Percentiles rank a stretch among this genome's conserved stretches.
Conservation (phyloP, 2,329 filamentous ascomycete genomes). For the Penicillium fuscoglaucum region DNA sequence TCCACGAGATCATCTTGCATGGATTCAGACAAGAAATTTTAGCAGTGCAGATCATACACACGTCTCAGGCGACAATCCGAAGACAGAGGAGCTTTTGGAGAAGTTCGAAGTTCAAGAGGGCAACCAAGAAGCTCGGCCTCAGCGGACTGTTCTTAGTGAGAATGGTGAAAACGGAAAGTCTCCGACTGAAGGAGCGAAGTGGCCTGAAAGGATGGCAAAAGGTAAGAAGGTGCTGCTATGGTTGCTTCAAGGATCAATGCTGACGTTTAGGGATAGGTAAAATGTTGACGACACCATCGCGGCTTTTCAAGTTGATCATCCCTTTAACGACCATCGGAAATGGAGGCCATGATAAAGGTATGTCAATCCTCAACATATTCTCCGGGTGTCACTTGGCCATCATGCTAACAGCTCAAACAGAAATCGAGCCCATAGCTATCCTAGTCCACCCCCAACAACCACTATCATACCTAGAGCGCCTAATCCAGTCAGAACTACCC, state of each 20-base stretch:
- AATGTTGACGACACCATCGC: conserved; percentile 75
- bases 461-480: conserved; percentile 81
- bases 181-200: conserved; percentile 5
- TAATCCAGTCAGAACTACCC: conserved; percentile 85
- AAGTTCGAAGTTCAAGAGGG: conserved; percentile 42
- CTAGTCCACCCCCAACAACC: conserved; percentile 89
- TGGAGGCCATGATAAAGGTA: conserved; percentile 59
- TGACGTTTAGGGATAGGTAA: conserved; percentile 56
- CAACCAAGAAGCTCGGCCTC: conserved; percentile 22
- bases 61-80: conserved; percentile 29
- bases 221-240: conserved; percentile 43
- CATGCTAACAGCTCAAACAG: conserved; percentile 27
- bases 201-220: conserved; percentile 59
- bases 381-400: not conserved
- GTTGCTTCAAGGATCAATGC: not conserved
- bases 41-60: conserved; percentile 21
- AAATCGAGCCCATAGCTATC: conserved; percentile 80
- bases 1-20: not conserved
- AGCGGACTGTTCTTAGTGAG: conserved; percentile 30
- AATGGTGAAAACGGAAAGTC: conserved; percentile 25
- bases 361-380: not conserved
- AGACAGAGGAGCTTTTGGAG: conserved; percentile 36
- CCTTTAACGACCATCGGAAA: conserved; percentile 66
- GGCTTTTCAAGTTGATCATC: conserved; percentile 76
- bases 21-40: conserved; percentile 16